Conservation (phyloP, 306 rosid species). For the Trichosanthes truncata region DNA sequence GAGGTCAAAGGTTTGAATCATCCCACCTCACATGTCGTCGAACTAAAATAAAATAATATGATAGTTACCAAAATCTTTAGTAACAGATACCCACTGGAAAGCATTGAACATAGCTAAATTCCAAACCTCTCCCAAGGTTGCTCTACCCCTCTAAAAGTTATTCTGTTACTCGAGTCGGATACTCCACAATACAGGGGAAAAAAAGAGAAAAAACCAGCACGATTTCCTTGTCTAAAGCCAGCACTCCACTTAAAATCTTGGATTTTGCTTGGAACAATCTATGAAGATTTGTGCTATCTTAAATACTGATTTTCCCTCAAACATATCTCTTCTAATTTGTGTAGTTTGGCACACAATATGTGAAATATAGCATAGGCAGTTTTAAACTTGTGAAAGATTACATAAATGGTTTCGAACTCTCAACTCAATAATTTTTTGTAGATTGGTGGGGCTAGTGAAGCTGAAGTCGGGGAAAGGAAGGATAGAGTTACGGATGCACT, state of each 20-base stretch:
- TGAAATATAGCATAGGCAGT: background rate
- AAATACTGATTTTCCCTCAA: background rate
- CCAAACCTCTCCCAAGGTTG: background rate
- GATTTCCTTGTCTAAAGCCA: background rate
- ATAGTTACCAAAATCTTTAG: background rate
- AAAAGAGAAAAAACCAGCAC: background rate
- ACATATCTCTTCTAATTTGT: background rate
- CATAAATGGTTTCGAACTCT: background rate
- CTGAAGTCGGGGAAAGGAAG: slow-evolving; percentile 46
- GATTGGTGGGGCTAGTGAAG: slow-evolving; percentile 48
- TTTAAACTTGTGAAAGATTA: background rate
- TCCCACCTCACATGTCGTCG: no score
- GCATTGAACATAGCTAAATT: background rate
- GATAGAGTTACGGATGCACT: slow-evolving; percentile 50
- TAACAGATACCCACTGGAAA: background rate
- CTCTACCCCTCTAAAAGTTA: background rate
- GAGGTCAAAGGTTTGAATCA: no score
- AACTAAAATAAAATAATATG: background rate
- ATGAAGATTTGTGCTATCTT: background rate
- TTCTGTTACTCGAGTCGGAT: background rate
- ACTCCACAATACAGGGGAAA: background rate
- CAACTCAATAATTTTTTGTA: background rate
- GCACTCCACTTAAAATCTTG: background rate
- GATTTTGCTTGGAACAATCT: background rate
- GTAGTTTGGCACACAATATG: background rate